These are phyloP conservation scores for Verticillium zaregamsianum DNA, from an alignment of 2,329 filamentous ascomycete genomes.

Conservation along the genomic window DNA sequence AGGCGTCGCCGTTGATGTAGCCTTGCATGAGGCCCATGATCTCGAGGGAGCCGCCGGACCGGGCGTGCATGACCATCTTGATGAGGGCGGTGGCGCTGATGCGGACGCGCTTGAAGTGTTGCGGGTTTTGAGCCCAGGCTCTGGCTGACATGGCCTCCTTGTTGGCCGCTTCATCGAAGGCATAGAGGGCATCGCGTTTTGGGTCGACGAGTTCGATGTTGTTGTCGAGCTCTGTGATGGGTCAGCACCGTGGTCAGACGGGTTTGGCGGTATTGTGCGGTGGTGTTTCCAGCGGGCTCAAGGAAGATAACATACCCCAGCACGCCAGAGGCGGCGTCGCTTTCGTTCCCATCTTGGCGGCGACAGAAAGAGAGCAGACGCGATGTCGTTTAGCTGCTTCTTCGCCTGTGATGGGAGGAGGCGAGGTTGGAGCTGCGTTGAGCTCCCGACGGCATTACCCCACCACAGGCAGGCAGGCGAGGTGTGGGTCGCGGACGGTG, in stretches of 20 bases:
- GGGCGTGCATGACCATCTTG: constrained; percentile 99
- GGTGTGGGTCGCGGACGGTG: neutral
- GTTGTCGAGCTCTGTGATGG: constrained; percentile 74
- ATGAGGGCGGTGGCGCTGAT: constrained; percentile 91
- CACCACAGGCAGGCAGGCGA: neutral
- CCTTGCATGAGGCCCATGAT: constrained; percentile 99
- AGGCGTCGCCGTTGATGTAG: constrained; percentile 77
- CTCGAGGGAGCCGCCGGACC: constrained; percentile 88
- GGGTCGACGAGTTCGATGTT: constrained; percentile 79
- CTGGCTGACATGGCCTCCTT: constrained; percentile 58
- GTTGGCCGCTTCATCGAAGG: constrained; percentile 67
- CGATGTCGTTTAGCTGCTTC: neutral
- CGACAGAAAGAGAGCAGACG: neutral
- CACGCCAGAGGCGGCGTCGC: neutral
- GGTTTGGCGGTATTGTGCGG: neutral
- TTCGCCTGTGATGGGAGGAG: neutral
- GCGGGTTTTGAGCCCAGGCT: constrained; percentile 74
- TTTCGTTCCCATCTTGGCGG: neutral
- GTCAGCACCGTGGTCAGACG: neutral
- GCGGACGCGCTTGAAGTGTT: constrained; percentile 90
- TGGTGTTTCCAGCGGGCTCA: neutral
- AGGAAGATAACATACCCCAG: neutral
- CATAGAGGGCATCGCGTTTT: constrained; percentile 85
- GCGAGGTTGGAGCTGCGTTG: neutral
- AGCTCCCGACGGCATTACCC: neutral